These are phyloP conservation scores for Suillus luteus DNA, from an alignment of 768 basidiomycete species.

Conservation along the genomic window DNA sequence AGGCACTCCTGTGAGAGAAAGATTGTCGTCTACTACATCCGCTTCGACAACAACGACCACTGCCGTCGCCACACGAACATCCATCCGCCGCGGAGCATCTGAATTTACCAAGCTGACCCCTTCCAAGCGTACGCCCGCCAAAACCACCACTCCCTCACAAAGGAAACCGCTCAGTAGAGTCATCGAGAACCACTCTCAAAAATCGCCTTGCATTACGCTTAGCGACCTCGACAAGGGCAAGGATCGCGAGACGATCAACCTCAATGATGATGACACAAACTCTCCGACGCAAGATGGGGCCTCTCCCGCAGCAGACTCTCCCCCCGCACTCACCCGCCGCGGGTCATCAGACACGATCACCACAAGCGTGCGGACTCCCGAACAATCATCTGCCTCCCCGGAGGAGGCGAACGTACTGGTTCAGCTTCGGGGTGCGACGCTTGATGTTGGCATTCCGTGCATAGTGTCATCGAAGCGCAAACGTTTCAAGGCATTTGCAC, in stretches of 20 bases:
- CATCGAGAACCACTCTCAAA: conserved; percentile 13
- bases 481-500: conserved; percentile 82
- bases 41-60: background rate
- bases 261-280: conserved; percentile 3
- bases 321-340: conserved; percentile 24
- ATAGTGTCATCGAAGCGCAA: conserved; percentile 83
- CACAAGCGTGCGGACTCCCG: conserved; percentile 22
- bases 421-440: conserved; percentile 62
- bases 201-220: conserved; percentile 2
- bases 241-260: conserved; percentile 4
- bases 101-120: conserved; percentile 28
- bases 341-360: conserved; percentile 32
- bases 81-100: conserved; percentile 25
- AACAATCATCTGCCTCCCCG: conserved; percentile 28
- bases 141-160: background rate
- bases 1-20: conserved; percentile 15
- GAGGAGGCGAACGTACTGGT: conserved; percentile 19
- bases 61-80: conserved; percentile 20
- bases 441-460: conserved; percentile 88
- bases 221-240: conserved; percentile 10
- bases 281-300: background rate
- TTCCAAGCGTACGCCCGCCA: conserved; percentile 5
- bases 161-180: conserved; percentile 17
- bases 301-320: conserved; percentile 5
- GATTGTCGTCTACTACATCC: conserved; percentile 28